phyloP scores from a whole-genome alignment of 1,284 basidiomycete species.

The Ustilago bromivora region DNA sequence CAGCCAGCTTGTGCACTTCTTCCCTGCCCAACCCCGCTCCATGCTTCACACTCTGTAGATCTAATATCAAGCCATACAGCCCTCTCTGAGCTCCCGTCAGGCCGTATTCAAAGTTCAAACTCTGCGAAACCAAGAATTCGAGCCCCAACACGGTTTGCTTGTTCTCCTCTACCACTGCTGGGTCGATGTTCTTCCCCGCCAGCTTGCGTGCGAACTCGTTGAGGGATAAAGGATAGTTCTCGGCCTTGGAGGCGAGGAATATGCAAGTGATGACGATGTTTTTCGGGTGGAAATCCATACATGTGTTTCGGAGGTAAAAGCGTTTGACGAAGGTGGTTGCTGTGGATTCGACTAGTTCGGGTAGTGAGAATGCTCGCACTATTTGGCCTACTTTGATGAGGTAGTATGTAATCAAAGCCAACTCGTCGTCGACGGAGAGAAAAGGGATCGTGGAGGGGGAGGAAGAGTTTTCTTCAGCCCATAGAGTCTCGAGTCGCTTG shows the following conservation, averaged over 20 bases:
- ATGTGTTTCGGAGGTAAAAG: slow-evolving; percentile 96
- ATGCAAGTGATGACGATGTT: slow-evolving; percentile 90
- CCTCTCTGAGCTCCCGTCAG: slow-evolving; percentile 91
- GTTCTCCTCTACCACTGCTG: slow-evolving; percentile 75
- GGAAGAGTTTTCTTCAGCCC: slow-evolving; percentile 33
- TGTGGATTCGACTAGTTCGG: slow-evolving; percentile 91
- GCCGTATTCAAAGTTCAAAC: slow-evolving; percentile 90
- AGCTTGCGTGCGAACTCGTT: slow-evolving; percentile 78
- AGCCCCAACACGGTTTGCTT: slow-evolving; percentile 87
- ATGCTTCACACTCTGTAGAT: slow-evolving; percentile 78
- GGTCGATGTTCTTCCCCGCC: slow-evolving; percentile 74
- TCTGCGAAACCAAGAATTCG: slow-evolving; percentile 95
- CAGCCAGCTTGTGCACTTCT: slow-evolving; percentile 41
- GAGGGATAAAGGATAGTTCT: slow-evolving; percentile 89
- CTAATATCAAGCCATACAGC: slow-evolving; percentile 88
- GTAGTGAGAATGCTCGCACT: slow-evolving; percentile 85
- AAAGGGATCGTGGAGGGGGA: slow-evolving; percentile 73
- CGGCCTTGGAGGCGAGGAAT: slow-evolving; percentile 96
- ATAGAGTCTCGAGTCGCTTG: slow-evolving; percentile 22
- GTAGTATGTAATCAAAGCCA: slow-evolving; percentile 88
- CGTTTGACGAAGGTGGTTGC: slow-evolving; percentile 92
- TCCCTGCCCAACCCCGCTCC: slow-evolving; percentile 24
- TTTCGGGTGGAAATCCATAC: slow-evolving; percentile 99
- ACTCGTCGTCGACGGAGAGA: slow-evolving; percentile 84
- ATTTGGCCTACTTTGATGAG: slow-evolving; percentile 85